Evolutionary conservation across 2,329 filamentous ascomycete species (phyloP).

Genomic region (Juglanconis oblonga): DNA sequence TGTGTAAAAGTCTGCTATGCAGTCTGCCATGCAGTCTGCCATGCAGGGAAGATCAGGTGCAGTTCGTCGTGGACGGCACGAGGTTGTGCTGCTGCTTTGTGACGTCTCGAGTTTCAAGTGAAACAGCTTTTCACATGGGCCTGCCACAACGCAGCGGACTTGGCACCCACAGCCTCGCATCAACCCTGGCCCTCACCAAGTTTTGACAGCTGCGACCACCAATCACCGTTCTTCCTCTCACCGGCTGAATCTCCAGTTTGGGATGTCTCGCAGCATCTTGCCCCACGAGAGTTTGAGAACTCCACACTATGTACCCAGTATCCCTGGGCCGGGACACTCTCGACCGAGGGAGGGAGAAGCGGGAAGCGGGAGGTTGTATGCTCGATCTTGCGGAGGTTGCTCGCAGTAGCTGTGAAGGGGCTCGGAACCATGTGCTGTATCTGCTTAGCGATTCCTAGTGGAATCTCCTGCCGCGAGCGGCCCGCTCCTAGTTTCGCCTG

Average conservation of each 20-base stretch:
- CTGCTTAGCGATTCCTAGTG: no score
- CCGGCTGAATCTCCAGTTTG: background rate
- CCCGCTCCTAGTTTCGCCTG: slow-evolving; percentile 9
- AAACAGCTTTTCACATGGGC: slow-evolving; percentile 34
- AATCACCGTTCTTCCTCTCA: background rate
- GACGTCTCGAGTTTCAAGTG: slow-evolving; percentile 46
- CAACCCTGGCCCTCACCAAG: background rate
- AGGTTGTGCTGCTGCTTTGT: slow-evolving; percentile 27
- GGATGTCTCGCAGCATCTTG: background rate
- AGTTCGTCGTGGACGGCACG: slow-evolving; percentile 1
- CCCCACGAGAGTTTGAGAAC: slow-evolving; percentile 1
- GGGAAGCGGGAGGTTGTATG: no score
- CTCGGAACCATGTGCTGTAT: no score
- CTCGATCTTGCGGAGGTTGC: no score
- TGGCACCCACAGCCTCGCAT: slow-evolving; percentile 7
- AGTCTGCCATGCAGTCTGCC: background rate
- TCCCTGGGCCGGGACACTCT: background rate
- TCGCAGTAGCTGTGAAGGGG: no score
- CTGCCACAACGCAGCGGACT: slow-evolving; percentile 23
- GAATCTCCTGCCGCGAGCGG: slow-evolving; percentile 1
- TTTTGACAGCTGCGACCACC: background rate
- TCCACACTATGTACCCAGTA: background rate
- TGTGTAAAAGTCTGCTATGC: no score
- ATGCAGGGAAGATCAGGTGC: background rate
- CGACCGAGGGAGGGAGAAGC: background rate